Evolutionary conservation across 768 basidiomycete genomes (phyloP).

Genomic region (Amanita brunnescens): DNA sequence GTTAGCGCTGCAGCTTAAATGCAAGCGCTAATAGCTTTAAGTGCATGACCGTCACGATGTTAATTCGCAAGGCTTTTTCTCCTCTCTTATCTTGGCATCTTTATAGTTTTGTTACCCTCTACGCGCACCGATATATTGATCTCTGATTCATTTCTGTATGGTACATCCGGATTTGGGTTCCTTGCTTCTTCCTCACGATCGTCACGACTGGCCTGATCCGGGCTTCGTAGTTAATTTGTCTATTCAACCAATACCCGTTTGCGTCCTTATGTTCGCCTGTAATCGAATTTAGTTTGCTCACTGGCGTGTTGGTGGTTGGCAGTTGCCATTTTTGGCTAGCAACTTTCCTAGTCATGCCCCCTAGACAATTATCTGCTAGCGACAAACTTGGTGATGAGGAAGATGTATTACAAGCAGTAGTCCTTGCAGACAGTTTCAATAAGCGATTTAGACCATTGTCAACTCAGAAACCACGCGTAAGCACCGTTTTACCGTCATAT

Average conservation of each 20-base stretch:
- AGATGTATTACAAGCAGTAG: constrained; percentile 86
- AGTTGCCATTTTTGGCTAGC: background rate
- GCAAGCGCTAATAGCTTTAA: constrained; percentile 19
- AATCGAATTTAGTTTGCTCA: constrained; percentile 35
- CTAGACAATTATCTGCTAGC: constrained; percentile 48
- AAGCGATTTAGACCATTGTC: constrained; percentile 90
- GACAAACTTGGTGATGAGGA: constrained; percentile 69
- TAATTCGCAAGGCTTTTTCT: constrained; percentile 19
- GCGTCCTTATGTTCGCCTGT: constrained; percentile 52
- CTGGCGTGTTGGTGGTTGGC: constrained; percentile 1
- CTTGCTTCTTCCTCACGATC: constrained; percentile 49
- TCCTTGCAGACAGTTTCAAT: constrained; percentile 96
- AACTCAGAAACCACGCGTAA: constrained; percentile 75
- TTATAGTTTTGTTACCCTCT: constrained; percentile 19
- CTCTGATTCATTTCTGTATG: constrained; percentile 27
- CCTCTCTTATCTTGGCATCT: constrained; percentile 6
- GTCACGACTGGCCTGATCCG: constrained; percentile 58
- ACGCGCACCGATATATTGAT: constrained; percentile 7
- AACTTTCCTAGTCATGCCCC: constrained; percentile 41
- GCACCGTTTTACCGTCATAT: constrained; percentile 17
- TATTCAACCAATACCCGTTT: constrained; percentile 47
- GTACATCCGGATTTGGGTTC: constrained; percentile 55
- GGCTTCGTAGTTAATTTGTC: constrained; percentile 64
- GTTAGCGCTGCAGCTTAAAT: constrained; percentile 77
- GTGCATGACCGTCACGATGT: constrained; percentile 40